These are phyloP conservation scores for Porphyridium purpureum DNA, from an alignment of 23 red algal species.

Conservation along the genomic window DNA sequence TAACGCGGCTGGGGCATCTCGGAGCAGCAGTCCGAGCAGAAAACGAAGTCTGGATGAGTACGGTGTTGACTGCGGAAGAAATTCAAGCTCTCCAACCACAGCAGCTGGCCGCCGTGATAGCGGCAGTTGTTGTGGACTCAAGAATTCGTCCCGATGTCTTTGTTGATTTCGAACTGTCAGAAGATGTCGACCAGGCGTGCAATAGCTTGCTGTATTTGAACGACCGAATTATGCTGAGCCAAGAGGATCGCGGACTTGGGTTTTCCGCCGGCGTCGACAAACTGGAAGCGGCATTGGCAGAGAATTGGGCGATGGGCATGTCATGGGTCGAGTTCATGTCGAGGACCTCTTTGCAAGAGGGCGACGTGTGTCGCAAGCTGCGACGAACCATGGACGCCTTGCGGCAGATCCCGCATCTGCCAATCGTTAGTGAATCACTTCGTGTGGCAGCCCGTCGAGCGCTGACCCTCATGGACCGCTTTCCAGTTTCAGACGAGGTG, in stretches of 20 bases:
- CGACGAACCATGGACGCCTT: constrained; percentile 52
- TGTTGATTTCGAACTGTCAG: constrained; percentile 17
- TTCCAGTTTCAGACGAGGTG: constrained; percentile 74
- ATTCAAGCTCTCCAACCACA: constrained; percentile 29
- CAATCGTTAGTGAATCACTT: constrained; percentile 29
- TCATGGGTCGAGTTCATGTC: constrained; percentile 45
- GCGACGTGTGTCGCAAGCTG: constrained; percentile 55
- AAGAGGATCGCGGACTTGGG: constrained; percentile 20
- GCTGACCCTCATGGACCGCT: constrained; percentile 49
- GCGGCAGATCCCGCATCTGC: constrained; percentile 62
- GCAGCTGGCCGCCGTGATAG: constrained; percentile 53
- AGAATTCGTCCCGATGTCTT: constrained; percentile 16
- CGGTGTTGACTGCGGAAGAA: constrained; percentile 22
- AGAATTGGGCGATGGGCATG: constrained; percentile 50
- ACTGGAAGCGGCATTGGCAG: constrained; percentile 40
- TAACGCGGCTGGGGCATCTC: constrained; percentile 55
- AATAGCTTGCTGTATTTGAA: too few relatives aligned
- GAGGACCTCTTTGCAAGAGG: constrained; percentile 57
- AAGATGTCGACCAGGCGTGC: too few relatives aligned
- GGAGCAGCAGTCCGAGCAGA: constrained; percentile 52
- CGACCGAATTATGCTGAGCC: neutral
- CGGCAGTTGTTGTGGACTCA: constrained; percentile 30
- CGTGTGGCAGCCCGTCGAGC: constrained; percentile 35
- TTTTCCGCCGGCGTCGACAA: constrained; percentile 12
- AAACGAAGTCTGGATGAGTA: constrained; percentile 81